Conservation (phyloP, 768 basidiomycete species). For the Boletus eberwhitei region DNA sequence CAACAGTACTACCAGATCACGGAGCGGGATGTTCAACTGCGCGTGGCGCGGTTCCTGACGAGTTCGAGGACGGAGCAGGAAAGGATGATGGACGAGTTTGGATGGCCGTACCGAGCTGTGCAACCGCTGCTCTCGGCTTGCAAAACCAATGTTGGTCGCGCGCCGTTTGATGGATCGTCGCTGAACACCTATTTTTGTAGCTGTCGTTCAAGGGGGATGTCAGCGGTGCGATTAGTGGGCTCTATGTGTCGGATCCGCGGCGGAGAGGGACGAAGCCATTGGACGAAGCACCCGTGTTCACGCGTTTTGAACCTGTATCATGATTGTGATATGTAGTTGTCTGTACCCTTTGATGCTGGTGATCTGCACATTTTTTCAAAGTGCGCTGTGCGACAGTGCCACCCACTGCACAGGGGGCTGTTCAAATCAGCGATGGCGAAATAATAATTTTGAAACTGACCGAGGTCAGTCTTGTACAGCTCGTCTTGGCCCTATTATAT, state of each 20-base stretch:
- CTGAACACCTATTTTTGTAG: conserved; percentile 7
- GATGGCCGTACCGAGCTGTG: conserved; percentile 52
- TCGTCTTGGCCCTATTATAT: background rate
- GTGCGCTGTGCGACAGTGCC: conserved; percentile 1
- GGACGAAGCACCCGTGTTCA: conserved; percentile 1
- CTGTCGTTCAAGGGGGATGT: conserved; percentile 23
- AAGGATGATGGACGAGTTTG: conserved; percentile 44
- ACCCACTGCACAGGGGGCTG: background rate
- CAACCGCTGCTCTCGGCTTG: conserved; percentile 41
- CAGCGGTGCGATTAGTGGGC: conserved; percentile 11
- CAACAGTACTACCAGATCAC: conserved; percentile 30
- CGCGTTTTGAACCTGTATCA: conserved; percentile 22
- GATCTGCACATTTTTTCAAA: background rate
- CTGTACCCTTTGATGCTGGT: background rate
- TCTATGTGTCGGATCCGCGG: conserved; percentile 22
- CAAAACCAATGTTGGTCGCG: conserved; percentile 38
- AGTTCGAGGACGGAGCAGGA: conserved; percentile 35
- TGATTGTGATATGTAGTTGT: background rate
- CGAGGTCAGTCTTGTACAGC: background rate
- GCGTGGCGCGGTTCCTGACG: conserved; percentile 47
- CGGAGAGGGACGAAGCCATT: background rate
- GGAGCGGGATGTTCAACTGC: conserved; percentile 44
- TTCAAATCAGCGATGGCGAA: background rate
- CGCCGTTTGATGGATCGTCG: background rate
- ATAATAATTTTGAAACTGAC: no score